Percentiles rank a stretch among this genome's conserved stretches.
Conservation (phyloP, 306 rosid species). For the Fragaria nilgerrensis region DNA sequence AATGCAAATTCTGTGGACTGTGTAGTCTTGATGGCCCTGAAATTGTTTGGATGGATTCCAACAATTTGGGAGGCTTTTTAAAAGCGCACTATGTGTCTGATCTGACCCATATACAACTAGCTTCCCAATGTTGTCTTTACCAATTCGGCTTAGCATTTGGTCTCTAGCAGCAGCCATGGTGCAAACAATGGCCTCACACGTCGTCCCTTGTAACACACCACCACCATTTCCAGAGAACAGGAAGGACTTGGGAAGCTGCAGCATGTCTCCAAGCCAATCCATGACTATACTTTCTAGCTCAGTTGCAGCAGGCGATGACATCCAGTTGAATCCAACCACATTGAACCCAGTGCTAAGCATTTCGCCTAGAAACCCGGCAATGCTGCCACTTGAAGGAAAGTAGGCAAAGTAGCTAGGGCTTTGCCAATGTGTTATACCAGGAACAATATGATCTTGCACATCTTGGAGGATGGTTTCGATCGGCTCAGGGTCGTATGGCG, state of each 20-base stretch:
- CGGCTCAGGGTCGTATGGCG: slow-evolving; percentile 35
- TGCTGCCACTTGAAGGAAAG: slow-evolving; percentile 25
- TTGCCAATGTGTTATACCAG: slow-evolving; percentile 48
- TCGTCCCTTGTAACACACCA: slow-evolving; percentile 40
- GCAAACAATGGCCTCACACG: slow-evolving; percentile 41
- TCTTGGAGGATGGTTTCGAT: slow-evolving; percentile 40
- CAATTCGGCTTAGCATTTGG: slow-evolving; percentile 9
- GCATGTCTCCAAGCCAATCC: slow-evolving; percentile 49
- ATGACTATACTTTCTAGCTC: slow-evolving; percentile 39
- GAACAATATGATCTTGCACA: slow-evolving; percentile 27
- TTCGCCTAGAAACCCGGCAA: slow-evolving; percentile 32
- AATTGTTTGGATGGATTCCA: slow-evolving; percentile 23
- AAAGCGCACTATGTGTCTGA: slow-evolving; percentile 40
- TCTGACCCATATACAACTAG: slow-evolving; percentile 43
- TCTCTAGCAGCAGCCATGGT: slow-evolving; percentile 43
- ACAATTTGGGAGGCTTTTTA: slow-evolving; percentile 32
- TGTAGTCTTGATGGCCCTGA: slow-evolving; percentile 27
- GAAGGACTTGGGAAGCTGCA: slow-evolving; percentile 34
- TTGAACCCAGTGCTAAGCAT: slow-evolving; percentile 37
- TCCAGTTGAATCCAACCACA: slow-evolving; percentile 43
- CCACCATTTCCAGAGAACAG: slow-evolving; percentile 37
- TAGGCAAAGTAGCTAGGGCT: slow-evolving; percentile 37
- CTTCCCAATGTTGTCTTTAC: slow-evolving; percentile 16
- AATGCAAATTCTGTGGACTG: slow-evolving; percentile 19
- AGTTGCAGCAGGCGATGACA: slow-evolving; percentile 47